These are phyloP conservation scores for Aspergillus udagawae DNA, from an alignment of 2,329 filamentous ascomycete genomes.

Conservation along the genomic window DNA sequence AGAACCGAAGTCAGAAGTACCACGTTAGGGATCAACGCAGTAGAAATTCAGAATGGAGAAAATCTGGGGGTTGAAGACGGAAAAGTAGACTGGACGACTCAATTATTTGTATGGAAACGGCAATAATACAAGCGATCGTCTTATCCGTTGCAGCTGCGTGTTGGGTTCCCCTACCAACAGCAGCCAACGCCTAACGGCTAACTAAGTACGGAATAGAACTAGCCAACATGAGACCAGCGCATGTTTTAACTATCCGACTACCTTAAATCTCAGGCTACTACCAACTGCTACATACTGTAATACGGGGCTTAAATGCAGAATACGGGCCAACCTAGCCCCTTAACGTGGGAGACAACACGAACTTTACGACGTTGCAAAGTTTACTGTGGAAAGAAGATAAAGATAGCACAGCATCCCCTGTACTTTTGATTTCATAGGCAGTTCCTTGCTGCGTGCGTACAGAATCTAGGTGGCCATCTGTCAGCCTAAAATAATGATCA, in stretches of 20 bases:
- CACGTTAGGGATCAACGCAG: conserved; percentile 10
- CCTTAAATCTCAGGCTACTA: background rate
- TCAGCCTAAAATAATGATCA: background rate
- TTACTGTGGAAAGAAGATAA: background rate
- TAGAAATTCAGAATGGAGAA: background rate
- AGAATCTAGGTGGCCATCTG: background rate
- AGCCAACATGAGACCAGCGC: background rate
- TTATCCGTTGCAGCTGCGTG: background rate
- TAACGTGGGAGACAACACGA: background rate
- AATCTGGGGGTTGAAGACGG: conserved; percentile 2
- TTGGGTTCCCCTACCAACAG: background rate
- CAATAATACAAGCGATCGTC: conserved; percentile 1
- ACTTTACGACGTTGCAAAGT: background rate
- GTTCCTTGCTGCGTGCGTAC: background rate
- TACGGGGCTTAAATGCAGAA: background rate
- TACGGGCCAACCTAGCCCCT: background rate
- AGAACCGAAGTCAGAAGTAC: background rate
- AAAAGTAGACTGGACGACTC: background rate
- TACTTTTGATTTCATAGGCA: background rate
- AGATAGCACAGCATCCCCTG: conserved; percentile 1
- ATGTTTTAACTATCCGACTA: background rate
- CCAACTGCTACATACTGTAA: background rate
- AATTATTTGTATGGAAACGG: conserved; percentile 12
- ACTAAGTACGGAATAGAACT: background rate
- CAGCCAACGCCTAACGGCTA: background rate